Conservation (phyloP, 2,329 filamentous ascomycete species). For the Bipolaris bicolor region DNA sequence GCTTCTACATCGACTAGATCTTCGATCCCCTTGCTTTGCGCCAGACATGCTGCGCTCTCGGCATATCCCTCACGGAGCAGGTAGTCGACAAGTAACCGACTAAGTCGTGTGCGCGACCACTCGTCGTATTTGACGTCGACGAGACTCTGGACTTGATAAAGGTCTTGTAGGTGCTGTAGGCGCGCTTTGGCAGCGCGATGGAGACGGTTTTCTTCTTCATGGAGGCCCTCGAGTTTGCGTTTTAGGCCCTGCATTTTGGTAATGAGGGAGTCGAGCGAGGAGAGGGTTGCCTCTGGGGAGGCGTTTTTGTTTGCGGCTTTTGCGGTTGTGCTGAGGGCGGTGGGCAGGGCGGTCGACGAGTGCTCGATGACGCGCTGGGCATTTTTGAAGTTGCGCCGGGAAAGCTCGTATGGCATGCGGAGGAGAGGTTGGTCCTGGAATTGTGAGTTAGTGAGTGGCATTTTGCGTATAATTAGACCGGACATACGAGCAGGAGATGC, state of each 20-base stretch:
- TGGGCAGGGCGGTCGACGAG: conserved; percentile 68
- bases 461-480: not conserved
- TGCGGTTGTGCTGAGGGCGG: conserved; percentile 59
- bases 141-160: conserved; percentile 79
- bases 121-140: conserved; percentile 92
- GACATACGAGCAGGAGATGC: conserved; percentile 73
- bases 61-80: conserved; percentile 83
- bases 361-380: conserved; percentile 79
- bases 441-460: conserved; percentile 6
- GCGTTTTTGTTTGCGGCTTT: conserved; percentile 66
- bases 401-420: conserved; percentile 88
- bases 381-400: conserved; percentile 91
- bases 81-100: conserved; percentile 90
- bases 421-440: conserved; percentile 91
- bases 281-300: conserved; percentile 60
- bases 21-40: conserved; percentile 74
- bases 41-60: conserved; percentile 76
- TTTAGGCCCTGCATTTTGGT: conserved; percentile 83
- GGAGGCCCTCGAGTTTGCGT: conserved; percentile 78
- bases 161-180: conserved; percentile 78
- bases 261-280: conserved; percentile 83
- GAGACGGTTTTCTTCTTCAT: conserved; percentile 79
- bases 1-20: conserved; percentile 88
- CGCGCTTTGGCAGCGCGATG: conserved; percentile 78
- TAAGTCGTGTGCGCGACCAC: conserved; percentile 82